Evolutionary conservation across 1,139 yeast species (phyloP).

Genomic region (Suhomyces terraborum): DNA sequence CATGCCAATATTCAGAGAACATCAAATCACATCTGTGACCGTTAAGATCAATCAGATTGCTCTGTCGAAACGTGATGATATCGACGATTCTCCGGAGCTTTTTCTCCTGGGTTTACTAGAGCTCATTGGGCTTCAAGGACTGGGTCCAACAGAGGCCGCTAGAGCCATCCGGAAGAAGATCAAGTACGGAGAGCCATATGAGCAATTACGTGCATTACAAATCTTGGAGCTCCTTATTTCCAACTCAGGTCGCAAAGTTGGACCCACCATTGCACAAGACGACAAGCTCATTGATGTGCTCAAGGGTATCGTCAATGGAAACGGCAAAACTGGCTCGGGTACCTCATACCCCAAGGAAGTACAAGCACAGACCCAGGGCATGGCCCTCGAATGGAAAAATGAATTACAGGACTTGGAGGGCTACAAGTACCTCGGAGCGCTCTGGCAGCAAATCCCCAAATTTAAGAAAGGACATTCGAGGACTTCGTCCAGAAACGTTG

Average conservation of each 20-base stretch:
- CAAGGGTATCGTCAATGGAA: slow-evolving; percentile 46
- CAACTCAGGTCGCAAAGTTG: slow-evolving; percentile 62
- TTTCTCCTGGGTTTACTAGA: slow-evolving; percentile 41
- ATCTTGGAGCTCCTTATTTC: slow-evolving; percentile 74
- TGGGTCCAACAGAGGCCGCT: slow-evolving; percentile 79
- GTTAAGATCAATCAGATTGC: slow-evolving; percentile 51
- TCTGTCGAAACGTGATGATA: slow-evolving; percentile 35
- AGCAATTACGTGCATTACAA: slow-evolving; percentile 67
- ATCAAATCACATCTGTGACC: slow-evolving; percentile 57
- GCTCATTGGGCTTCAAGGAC: slow-evolving; percentile 39
- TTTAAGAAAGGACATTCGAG: slow-evolving; percentile 8
- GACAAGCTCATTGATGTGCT: slow-evolving; percentile 69
- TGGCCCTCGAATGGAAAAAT: slow-evolving; percentile 66
- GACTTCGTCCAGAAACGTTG: slow-evolving; percentile 6
- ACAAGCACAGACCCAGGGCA: slow-evolving; percentile 43
- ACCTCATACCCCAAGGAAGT: slow-evolving; percentile 46
- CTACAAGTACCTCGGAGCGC: slow-evolving; percentile 50
- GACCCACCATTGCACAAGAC: slow-evolving; percentile 64
- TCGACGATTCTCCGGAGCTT: slow-evolving; percentile 34
- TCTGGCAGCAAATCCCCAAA: slow-evolving; percentile 44
- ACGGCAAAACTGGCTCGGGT: slow-evolving; percentile 42
- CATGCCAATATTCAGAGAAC: slow-evolving; percentile 52
- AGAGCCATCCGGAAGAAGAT: slow-evolving; percentile 84
- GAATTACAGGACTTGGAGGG: slow-evolving; percentile 56
- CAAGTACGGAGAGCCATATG: slow-evolving; percentile 72